Base-by-base conservation (phyloP, 352 stramenopile species). In the Globisporangium emineosum region DNA sequence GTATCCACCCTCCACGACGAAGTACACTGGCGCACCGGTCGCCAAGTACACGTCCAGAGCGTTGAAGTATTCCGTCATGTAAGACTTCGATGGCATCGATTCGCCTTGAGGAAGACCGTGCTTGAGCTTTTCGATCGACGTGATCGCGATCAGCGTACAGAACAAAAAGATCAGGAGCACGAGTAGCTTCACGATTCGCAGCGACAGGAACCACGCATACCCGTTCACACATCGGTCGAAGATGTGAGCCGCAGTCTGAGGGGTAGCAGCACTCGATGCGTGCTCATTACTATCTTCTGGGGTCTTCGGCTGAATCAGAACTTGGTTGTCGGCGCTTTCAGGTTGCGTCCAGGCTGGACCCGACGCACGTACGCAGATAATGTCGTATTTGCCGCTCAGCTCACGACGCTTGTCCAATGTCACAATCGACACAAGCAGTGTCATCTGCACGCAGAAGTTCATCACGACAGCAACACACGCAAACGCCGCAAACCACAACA, bases 21-120 rank as follows among this genome's bases (percentile, higher is more conserved):
- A 89, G 68, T 85, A 89, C 49, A 89, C 75, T 2, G 80, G 80
- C 10, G 75, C 62, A 58, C 80, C 80, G 19, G 80, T 89, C 32
- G 76, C 77, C 21, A 88, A 58, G 25, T 86, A 83, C 27, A 65
- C 64, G 33, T 89, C 77, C 25, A 89, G 57, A 10, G 77, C 76
- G 52, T 88, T 72, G 30, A 89, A 89, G 57, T 88, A 89, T 9
- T 77, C 62, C n/a, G 83, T 80, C 77, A 89, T 73, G 64, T 89
- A 89, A 45, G 80, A 89, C 13, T 80, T 66, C 1, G 76, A 86
- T 5, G 80, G 78, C 80, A 89, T 88, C 12, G 80, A 76, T 42
- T 89, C 76, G 29, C 73, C 75, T 62, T 89, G 79, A 1, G 78
- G 73, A 29, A 89, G 69, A 40, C 80, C 80, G 35, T 83, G 80